Base-by-base conservation (phyloP, 306 rosid species). In the Arachis hypogaea region DNA sequence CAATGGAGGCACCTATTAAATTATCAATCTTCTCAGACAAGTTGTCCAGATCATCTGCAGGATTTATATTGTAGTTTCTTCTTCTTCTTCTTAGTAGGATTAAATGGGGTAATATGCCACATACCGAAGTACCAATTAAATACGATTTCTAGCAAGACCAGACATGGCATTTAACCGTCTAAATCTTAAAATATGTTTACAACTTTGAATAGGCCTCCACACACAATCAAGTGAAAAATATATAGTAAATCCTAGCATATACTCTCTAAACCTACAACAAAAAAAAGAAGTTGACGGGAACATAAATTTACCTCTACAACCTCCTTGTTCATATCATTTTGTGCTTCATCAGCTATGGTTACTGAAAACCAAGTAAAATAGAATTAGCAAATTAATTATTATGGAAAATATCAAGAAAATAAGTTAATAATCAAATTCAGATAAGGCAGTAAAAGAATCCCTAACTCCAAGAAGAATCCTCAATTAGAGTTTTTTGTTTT, bases 21-120 rank as follows among this genome's bases (percentile, higher is more conserved):
- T 41, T 92, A 81, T 92, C 99, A 3, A 97, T 89, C 76, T 94
- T 86, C 85, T 89, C 97, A 4, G 91, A 81, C 89, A 91, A 80
- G 28, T 82, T 85, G 40, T 93, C 98, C 80, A 83, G 57, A 28
- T 94, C 99, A 71, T 94, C 97, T 11, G 81, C 84, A 68, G 81
- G 77, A 63, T 83, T 84, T 22, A 80, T 30, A 83, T 73, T 18
- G 84, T 63, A 36, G 57, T 16, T 83, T 83, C 7, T 83, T 93
- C 91, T 94, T 94, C 93, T 94, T 94, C 87, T 94, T 94, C 74
- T 94, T 94, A 58, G 95, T 81, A 22, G 97, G 97, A 87, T 94
- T 97, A 78, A 92, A 92, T 7, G 98, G 96, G 11, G 77, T 88
- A 66, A 92, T 82, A 97, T 94, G 85, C 71, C 59, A 84, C 69